Conservation (phyloP, 441 rosid genomes). For the Erysimum cheiri region DNA sequence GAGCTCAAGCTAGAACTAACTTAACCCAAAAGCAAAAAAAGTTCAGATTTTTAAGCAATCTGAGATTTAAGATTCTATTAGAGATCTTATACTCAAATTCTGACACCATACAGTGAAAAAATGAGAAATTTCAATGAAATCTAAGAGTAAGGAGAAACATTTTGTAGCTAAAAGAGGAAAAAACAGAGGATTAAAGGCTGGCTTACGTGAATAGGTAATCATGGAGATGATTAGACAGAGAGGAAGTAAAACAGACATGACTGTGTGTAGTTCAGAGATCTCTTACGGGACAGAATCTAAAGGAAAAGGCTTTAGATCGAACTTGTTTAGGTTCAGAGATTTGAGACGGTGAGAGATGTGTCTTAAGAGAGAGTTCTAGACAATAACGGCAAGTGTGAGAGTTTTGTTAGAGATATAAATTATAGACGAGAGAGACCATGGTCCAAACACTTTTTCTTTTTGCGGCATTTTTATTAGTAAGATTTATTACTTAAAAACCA, state of each 20-base stretch:
- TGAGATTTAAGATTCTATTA: neutral
- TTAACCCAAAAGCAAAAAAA: neutral
- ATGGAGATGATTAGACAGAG: constrained; percentile 43
- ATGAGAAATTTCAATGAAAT: neutral
- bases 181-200: constrained; percentile 19
- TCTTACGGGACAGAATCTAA: neutral
- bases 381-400: constrained; percentile 36
- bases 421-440: constrained; percentile 30
- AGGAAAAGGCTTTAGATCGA: constrained; percentile 22
- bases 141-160: neutral
- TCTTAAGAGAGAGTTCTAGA: constrained; percentile 37
- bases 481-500: neutral
- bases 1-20: neutral
- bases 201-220: constrained; percentile 43
- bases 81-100: neutral
- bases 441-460: constrained; percentile 32
- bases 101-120: neutral
- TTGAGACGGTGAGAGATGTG: constrained; percentile 32
- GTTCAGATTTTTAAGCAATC: neutral
- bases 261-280: constrained; percentile 10
- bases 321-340: constrained; percentile 3
- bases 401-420: constrained; percentile 9
- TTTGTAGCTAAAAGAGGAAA: constrained; percentile 7
- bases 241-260: constrained; percentile 42
- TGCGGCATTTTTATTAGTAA: neutral